Evolutionary conservation across 1,139 yeast genomes (phyloP).

Genomic region (Kluyveromyces sp.): DNA sequence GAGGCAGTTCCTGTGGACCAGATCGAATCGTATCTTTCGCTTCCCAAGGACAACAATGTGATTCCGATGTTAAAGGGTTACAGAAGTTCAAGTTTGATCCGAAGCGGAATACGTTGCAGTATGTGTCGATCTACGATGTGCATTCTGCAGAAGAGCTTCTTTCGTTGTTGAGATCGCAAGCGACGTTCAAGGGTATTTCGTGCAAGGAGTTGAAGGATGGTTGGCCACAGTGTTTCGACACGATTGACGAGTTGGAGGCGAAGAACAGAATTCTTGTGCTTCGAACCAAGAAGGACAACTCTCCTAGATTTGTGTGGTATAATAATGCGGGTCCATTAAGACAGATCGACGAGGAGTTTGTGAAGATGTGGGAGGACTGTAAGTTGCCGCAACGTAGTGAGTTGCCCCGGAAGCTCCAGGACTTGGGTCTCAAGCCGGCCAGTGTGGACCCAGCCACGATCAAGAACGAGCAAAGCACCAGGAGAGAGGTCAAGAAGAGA

Average conservation of each 20-base stretch:
- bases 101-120: constrained; percentile 60
- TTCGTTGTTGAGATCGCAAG: constrained; percentile 66
- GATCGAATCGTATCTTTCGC: constrained; percentile 26
- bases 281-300: constrained; percentile 84
- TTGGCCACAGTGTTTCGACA: constrained; percentile 86
- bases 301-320: constrained; percentile 89
- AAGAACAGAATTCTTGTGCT: constrained; percentile 72
- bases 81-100: constrained; percentile 65
- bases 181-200: constrained; percentile 79
- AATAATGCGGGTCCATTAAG: constrained; percentile 71
- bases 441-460: constrained; percentile 93
- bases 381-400: constrained; percentile 77
- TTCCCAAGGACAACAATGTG: constrained; percentile 41
- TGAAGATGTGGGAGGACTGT: constrained; percentile 69
- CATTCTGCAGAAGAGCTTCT: constrained; percentile 72
- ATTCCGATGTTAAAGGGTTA: constrained; percentile 61
- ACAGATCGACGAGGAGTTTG: constrained; percentile 74
- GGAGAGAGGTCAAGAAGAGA: constrained; percentile 56
- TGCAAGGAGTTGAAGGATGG: constrained; percentile 93
- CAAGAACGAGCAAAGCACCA: constrained; percentile 47
- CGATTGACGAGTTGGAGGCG: constrained; percentile 68
- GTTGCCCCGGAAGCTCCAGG: constrained; percentile 68
- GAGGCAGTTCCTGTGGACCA: constrained; percentile 53
- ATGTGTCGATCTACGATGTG: constrained; percentile 83
- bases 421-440: constrained; percentile 88